A percentile compares a stretch with the other conserved stretches of the same genome.
phyloP scores from a whole-genome alignment of 495 filamentous ascomycete genomes.

The Copromyces sp. region DNA sequence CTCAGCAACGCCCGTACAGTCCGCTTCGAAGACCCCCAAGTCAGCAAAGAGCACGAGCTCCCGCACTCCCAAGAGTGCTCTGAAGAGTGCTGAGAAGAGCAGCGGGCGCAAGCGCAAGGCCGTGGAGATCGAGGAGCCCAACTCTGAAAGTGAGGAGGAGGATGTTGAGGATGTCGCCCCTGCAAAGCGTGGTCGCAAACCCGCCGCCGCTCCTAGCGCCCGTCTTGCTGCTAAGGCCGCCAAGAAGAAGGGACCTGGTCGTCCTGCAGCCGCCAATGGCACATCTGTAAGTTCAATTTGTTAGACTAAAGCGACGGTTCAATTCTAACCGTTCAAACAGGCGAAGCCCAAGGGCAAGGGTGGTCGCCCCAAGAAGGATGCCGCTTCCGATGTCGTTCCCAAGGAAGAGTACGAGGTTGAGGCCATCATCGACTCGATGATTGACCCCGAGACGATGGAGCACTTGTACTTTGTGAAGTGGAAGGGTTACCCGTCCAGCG shows the following conservation, averaged over 20 bases:
- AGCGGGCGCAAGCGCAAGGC: slow-evolving; percentile 17
- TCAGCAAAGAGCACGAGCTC: slow-evolving; percentile 11
- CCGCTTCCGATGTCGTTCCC: slow-evolving; percentile 2
- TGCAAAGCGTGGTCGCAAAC: slow-evolving; percentile 15
- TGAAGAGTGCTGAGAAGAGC: slow-evolving; percentile 7
- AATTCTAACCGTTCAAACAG: slow-evolving; percentile 3
- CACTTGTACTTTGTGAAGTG: slow-evolving; percentile 34
- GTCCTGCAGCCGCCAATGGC: slow-evolving; percentile 10
- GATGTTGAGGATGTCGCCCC: not conserved
- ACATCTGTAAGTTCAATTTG: slow-evolving; percentile 4
- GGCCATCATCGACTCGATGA: slow-evolving; percentile 21
- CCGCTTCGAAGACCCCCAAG: slow-evolving; percentile 8
- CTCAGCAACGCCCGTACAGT: slow-evolving; percentile 8
- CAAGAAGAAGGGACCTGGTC: slow-evolving; percentile 8
- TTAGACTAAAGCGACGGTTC: not conserved
- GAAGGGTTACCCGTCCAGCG: slow-evolving; percentile 21
- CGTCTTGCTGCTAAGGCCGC: slow-evolving; percentile 18
- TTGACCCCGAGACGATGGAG: slow-evolving; percentile 22
- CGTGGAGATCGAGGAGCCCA: slow-evolving; percentile 4
- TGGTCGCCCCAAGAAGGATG: slow-evolving; percentile 11
- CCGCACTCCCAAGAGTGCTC: not conserved
- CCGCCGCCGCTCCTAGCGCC: slow-evolving; percentile 12
- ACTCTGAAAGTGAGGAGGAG: not conserved
- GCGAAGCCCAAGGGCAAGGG: slow-evolving; percentile 11
- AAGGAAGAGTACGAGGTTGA: slow-evolving; percentile 30